Conservation (phyloP, 2,329 filamentous ascomycete species). For the Leptographium wingfieldii region DNA sequence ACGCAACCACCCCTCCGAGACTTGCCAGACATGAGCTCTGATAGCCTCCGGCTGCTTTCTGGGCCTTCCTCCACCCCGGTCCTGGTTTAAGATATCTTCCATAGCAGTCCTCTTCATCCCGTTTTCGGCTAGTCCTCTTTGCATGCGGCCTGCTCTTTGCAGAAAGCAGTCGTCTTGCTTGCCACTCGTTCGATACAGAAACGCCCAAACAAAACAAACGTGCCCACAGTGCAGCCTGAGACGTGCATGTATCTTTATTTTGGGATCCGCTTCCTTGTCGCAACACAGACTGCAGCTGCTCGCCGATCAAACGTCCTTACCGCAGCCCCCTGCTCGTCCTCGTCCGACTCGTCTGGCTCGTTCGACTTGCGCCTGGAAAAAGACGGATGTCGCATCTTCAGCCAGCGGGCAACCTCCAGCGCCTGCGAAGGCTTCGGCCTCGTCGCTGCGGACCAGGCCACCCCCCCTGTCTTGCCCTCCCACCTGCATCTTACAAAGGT, state of each 20-base stretch:
- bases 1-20: not conserved
- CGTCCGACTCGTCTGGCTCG: not conserved
- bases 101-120: not conserved
- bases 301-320: conserved; percentile 1
- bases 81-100: not conserved
- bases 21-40: not conserved
- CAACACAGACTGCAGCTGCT: not conserved
- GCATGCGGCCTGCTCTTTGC: not conserved
- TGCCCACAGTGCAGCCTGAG: not conserved
- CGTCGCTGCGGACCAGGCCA: not conserved
- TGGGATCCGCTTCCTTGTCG: not conserved
- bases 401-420: not conserved
- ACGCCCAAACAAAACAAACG: not conserved
- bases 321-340: not conserved
- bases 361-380: not conserved
- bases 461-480: not conserved
- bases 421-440: not conserved
- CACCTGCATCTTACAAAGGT: not conserved
- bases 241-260: not conserved
- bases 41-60: not conserved
- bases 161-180: not conserved
- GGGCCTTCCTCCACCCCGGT: not conserved
- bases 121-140: not conserved
- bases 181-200: not conserved
- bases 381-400: not conserved